Evolutionary conservation across 768 basidiomycete species (phyloP).

Genomic region (Boletus subcaerulescens): DNA sequence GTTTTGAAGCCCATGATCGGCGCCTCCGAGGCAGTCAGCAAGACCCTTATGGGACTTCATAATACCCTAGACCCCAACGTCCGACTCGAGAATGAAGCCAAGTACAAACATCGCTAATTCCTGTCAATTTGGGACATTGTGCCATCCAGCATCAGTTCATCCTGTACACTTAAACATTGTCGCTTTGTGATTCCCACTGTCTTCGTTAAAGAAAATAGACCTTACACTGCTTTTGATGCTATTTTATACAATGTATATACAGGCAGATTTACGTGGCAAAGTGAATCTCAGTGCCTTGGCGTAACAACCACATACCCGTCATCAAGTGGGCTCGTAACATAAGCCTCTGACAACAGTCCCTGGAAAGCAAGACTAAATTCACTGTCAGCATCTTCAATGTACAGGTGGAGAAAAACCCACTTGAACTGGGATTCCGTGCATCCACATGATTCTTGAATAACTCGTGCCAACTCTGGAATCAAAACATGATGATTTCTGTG

Average conservation of each 20-base stretch:
- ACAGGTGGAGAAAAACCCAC: constrained; percentile 11
- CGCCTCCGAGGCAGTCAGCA: constrained; percentile 93
- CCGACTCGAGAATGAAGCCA: constrained; percentile 81
- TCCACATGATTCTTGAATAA: constrained; percentile 4
- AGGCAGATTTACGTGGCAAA: background rate
- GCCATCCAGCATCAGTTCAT: constrained; percentile 18
- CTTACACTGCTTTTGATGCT: background rate
- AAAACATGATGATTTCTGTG: constrained; percentile 1
- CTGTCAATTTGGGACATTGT: constrained; percentile 17
- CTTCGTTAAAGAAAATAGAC: background rate
- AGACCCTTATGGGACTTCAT: constrained; percentile 89
- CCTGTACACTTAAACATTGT: constrained; percentile 9
- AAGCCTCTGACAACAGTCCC: constrained; percentile 25
- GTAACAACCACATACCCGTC: constrained; percentile 28
- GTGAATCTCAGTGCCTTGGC: constrained; percentile 18
- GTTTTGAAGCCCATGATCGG: constrained; percentile 98
- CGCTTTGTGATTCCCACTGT: background rate
- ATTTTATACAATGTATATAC: background rate
- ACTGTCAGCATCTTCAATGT: background rate
- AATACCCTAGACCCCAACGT: constrained; percentile 89
- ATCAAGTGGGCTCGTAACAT: constrained; percentile 31
- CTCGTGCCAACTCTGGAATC: constrained; percentile 14
- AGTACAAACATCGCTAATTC: constrained; percentile 80
- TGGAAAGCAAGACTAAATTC: constrained; percentile 19
- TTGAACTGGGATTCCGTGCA: constrained; percentile 21